Percentiles rank a stretch among this genome's conserved stretches.
phyloP scores from a whole-genome alignment of 768 basidiomycete genomes.

The Calocera viscosa region DNA sequence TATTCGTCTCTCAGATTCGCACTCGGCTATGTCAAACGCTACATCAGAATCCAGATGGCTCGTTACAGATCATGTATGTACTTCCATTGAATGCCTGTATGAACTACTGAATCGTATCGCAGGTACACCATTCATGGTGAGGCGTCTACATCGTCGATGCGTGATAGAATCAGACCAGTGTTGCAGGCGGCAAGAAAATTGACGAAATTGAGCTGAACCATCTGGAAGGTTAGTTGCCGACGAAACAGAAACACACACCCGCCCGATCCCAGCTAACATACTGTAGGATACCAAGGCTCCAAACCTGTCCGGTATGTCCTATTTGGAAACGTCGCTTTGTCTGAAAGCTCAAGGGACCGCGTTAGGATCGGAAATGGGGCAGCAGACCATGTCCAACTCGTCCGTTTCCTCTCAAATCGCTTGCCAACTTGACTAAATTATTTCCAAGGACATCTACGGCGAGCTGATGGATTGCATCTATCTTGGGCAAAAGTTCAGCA shows the following conservation, averaged over 20 bases:
- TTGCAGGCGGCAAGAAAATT: conserved; percentile 56
- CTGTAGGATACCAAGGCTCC: conserved; percentile 26
- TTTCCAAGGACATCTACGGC: conserved; percentile 80
- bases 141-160: conserved; percentile 10
- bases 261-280: neutral
- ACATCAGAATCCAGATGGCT: conserved; percentile 66
- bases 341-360: conserved; percentile 9
- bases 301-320: conserved; percentile 49
- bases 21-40: neutral
- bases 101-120: neutral
- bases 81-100: neutral
- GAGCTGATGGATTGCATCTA: conserved; percentile 92
- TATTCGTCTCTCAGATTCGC: neutral
- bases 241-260: conserved; percentile 50
- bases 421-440: conserved; percentile 11
- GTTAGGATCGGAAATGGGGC: conserved; percentile 85
- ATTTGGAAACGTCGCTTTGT: neutral
- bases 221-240: conserved; percentile 47
- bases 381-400: conserved; percentile 82
- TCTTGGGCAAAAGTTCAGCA: conserved; percentile 67
- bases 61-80: conserved; percentile 77
- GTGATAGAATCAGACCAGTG: neutral
- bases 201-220: conserved; percentile 75
- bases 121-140: conserved; percentile 81
- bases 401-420: conserved; percentile 25